These are phyloP conservation scores for Rosa lucieae DNA, from an alignment of 306 rosid species.

Conservation along the genomic window DNA sequence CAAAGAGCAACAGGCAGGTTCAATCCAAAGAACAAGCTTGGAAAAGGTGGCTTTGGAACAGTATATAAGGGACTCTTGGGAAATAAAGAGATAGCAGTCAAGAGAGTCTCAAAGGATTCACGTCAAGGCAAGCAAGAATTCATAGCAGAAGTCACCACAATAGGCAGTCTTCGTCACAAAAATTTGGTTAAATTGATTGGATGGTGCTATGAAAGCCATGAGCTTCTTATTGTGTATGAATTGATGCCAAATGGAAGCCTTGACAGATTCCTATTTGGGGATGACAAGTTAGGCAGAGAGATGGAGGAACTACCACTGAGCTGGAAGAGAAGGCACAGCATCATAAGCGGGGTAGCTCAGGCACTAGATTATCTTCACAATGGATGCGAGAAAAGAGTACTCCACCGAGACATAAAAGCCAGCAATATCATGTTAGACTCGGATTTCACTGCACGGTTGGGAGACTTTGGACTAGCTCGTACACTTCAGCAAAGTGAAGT, in stretches of 20 bases:
- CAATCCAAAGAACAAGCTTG: conserved; percentile 60
- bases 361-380: conserved; percentile 77
- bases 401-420: conserved; percentile 77
- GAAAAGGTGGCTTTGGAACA: conserved; percentile 82
- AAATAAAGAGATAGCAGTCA: conserved; percentile 64
- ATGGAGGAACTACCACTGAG: conserved; percentile 20
- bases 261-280: conserved; percentile 53
- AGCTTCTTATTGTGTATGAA: conserved; percentile 80
- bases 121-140: conserved; percentile 82
- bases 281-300: conserved; percentile 20
- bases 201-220: conserved; percentile 75
- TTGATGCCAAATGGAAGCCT: conserved; percentile 80
- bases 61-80: conserved; percentile 60
- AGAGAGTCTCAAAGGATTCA: conserved; percentile 61
- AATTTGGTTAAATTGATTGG: conserved; percentile 75
- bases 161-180: conserved; percentile 70
- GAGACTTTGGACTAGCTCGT: conserved; percentile 79
- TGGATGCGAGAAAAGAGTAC: conserved; percentile 62
- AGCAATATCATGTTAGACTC: conserved; percentile 78
- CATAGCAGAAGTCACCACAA: conserved; percentile 77
- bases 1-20: conserved; percentile 59
- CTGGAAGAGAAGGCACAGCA: conserved; percentile 53
- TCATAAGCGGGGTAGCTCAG: conserved; percentile 61
- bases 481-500: conserved; percentile 47
- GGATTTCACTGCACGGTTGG: conserved; percentile 51